phyloP scores from a whole-genome alignment of 352 stramenopile genomes.

The Pythium sp. region DNA sequence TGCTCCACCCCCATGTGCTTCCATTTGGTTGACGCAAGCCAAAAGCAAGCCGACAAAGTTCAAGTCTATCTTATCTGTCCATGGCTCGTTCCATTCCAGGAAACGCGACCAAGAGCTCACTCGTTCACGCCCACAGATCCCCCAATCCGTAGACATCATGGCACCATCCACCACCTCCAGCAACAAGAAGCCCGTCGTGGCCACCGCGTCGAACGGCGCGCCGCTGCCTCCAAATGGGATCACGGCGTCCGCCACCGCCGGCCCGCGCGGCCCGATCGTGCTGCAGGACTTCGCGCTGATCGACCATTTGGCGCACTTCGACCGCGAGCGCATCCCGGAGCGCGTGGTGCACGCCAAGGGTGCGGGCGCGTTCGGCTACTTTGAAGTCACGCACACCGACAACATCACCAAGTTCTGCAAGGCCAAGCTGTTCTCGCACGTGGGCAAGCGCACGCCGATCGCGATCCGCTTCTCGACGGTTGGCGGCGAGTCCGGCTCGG shows the following conservation, averaged over 20 bases:
- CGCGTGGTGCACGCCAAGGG: constrained; percentile 91
- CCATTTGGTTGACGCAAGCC: constrained; percentile 16
- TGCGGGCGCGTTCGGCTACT: constrained; percentile 89
- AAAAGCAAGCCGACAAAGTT: constrained; percentile 8
- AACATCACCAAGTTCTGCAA: constrained; percentile 55
- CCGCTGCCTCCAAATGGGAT: constrained; percentile 61
- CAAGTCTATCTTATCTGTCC: constrained; percentile 3
- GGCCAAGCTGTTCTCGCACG: constrained; percentile 75
- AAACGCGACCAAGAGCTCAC: constrained; percentile 2
- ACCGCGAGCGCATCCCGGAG: constrained; percentile 91
- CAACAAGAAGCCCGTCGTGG: constrained; percentile 1
- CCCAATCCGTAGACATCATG: neutral
- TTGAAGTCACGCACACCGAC: constrained; percentile 75
- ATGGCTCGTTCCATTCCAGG: neutral
- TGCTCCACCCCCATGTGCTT: neutral
- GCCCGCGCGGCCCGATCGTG: constrained; percentile 53
- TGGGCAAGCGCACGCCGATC: constrained; percentile 88
- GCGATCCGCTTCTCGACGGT: constrained; percentile 86
- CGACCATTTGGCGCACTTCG: constrained; percentile 90
- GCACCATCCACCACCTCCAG: constrained; percentile 1
- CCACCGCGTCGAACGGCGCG: constrained; percentile 48
- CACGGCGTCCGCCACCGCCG: constrained; percentile 71
- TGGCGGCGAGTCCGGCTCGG: constrained; percentile 69
- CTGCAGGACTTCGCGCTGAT: constrained; percentile 87
- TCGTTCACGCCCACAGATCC: neutral